Percentiles rank a stretch among this genome's conserved stretches.
These are phyloP conservation scores for Trametopsis cervina DNA, from an alignment of 768 basidiomycete species.

Conservation along the genomic window DNA sequence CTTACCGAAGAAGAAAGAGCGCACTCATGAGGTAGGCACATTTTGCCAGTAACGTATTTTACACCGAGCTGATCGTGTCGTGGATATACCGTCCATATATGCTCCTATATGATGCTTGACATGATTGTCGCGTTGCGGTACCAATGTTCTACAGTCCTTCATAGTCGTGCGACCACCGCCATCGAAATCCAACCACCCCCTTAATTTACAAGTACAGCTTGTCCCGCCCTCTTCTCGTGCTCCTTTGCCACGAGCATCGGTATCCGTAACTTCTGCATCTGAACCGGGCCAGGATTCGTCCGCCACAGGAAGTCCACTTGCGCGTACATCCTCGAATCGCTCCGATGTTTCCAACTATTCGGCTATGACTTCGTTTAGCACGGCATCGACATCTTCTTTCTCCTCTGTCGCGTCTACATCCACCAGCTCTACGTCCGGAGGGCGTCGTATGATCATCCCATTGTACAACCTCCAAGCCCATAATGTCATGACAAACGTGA, in stretches of 20 bases:
- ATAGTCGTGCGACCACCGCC: constrained; percentile 90
- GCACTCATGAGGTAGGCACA: constrained; percentile 39
- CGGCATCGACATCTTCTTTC: constrained; percentile 43
- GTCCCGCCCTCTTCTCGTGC: constrained; percentile 60
- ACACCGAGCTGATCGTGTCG: not conserved
- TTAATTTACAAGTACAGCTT: constrained; percentile 89
- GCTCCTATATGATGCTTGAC: too few species aligned
- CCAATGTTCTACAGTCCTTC: constrained; percentile 55
- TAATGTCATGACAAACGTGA: constrained; percentile 79
- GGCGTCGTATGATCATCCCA: constrained; percentile 74
- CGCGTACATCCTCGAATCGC: constrained; percentile 39
- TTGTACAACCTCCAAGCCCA: constrained; percentile 86
- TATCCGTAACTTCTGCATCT: not conserved
- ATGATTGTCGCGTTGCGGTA: too few species aligned
- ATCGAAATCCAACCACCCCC: constrained; percentile 74
- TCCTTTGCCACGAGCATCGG: constrained; percentile 9
- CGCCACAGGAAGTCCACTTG: constrained; percentile 20
- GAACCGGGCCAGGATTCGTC: not conserved
- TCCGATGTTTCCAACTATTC: constrained; percentile 46
- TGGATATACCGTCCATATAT: not conserved
- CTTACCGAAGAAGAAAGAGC: constrained; percentile 39
- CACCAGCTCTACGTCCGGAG: constrained; percentile 36
- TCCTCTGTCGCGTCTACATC: constrained; percentile 33
- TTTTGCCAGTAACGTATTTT: not conserved
- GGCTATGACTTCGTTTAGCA: constrained; percentile 42